Evolutionary conservation across 805 yeast species (phyloP).

Genomic region (Barnettozyma salicaria): DNA sequence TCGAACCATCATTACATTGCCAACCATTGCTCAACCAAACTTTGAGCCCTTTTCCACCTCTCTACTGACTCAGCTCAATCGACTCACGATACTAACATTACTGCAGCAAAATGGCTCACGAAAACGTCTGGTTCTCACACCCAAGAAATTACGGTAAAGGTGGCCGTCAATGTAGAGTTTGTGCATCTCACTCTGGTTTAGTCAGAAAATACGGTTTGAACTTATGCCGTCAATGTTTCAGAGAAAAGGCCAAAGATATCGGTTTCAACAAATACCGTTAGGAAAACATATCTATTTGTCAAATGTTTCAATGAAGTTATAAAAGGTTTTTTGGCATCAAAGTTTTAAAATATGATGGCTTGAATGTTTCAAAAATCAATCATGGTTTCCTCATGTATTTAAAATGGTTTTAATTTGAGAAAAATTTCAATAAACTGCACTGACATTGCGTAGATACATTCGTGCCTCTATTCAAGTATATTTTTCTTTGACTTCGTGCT

Average conservation of each 20-base stretch:
- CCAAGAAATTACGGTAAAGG: constrained; percentile 99
- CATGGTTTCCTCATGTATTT: constrained; percentile 20
- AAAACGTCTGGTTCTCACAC: constrained; percentile 99
- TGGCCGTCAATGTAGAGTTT: constrained; percentile 99
- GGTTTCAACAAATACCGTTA: constrained; percentile 99
- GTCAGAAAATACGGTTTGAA: constrained; percentile 99
- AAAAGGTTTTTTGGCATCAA: constrained; percentile 7
- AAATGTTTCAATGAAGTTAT: constrained; percentile 12
- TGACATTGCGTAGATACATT: background rate
- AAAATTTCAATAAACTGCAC: constrained; percentile 9
- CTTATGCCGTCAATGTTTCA: constrained; percentile 99
- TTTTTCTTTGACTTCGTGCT: no score
- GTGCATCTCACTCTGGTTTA: constrained; percentile 97
- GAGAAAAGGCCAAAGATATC: constrained; percentile 98
- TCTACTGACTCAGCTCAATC: no score
- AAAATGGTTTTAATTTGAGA: constrained; percentile 9
- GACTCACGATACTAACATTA: constrained; percentile 24
- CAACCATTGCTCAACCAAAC: no score
- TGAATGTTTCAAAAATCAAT: constrained; percentile 4
- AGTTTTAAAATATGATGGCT: constrained; percentile 7
- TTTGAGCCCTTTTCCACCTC: no score
- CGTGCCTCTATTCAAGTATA: constrained; percentile 2
- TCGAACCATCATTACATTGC: no score
- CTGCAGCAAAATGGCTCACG: constrained; percentile 92
- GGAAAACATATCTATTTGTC: constrained; percentile 22